Percentiles rank a stretch among this genome's conserved stretches.
Conservation (phyloP, 2,329 filamentous ascomycete species). For the Colletotrichum acutatum region DNA sequence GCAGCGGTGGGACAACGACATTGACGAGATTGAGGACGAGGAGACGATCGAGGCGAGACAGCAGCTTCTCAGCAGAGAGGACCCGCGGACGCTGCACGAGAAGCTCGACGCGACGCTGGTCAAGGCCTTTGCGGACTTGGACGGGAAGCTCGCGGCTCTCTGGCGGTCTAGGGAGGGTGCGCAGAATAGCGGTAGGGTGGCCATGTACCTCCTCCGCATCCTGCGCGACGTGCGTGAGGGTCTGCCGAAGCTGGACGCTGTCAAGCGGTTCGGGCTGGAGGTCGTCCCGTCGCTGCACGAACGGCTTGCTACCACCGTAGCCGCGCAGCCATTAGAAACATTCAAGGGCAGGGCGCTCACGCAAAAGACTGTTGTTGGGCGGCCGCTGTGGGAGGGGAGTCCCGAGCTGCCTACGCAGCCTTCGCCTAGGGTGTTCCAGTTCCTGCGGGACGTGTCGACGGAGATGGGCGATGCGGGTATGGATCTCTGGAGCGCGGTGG, state of each 20-base stretch:
- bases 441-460: slow-evolving; percentile 72
- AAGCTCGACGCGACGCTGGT: slow-evolving; percentile 67
- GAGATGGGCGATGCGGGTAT: slow-evolving; percentile 77
- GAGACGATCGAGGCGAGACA: slow-evolving; percentile 75
- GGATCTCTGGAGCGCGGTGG: slow-evolving; percentile 83
- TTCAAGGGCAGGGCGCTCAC: slow-evolving; percentile 56
- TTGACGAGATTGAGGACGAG: slow-evolving; percentile 80
- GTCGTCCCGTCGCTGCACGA: slow-evolving; percentile 74
- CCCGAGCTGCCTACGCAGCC: slow-evolving; percentile 82
- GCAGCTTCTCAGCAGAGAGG: slow-evolving; percentile 75
- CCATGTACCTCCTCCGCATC: slow-evolving; percentile 77
- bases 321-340: slow-evolving; percentile 59
- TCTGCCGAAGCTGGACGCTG: slow-evolving; percentile 63
- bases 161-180: slow-evolving; percentile 59
- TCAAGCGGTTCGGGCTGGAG: slow-evolving; percentile 67
- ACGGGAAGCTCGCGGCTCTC: slow-evolving; percentile 62
- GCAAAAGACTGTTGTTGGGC: slow-evolving; percentile 64
- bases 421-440: slow-evolving; percentile 77
- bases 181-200: slow-evolving; percentile 61
- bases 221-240: slow-evolving; percentile 78
- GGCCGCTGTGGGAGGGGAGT: slow-evolving; percentile 81
- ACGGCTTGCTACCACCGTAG: slow-evolving; percentile 66
- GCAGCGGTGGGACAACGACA: slow-evolving; percentile 80
- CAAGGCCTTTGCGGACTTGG: slow-evolving; percentile 68
- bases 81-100: slow-evolving; percentile 72